Conservation (phyloP, 2,329 filamentous ascomycete genomes). For the Aspergillus glaucus region DNA sequence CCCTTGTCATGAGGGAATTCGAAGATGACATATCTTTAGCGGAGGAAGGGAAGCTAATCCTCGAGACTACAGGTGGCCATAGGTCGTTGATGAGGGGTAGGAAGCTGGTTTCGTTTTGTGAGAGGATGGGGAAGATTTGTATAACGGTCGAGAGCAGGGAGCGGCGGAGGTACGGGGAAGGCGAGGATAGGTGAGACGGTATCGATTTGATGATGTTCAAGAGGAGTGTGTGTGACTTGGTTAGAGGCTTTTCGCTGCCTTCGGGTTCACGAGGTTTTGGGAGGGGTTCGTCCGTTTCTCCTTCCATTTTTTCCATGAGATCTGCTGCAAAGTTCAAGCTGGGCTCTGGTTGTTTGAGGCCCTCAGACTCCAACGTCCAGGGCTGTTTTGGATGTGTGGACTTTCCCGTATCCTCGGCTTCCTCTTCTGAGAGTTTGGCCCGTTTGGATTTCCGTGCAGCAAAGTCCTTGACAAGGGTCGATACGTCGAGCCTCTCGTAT, state of each 20-base stretch:
- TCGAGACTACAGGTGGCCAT: conserved; percentile 67
- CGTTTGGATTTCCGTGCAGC: conserved; percentile 28
- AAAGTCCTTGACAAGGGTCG: conserved; percentile 29
- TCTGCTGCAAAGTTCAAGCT: conserved; percentile 28
- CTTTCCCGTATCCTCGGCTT: conserved; percentile 17
- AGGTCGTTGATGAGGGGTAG: conserved; percentile 83
- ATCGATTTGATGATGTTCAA: conserved; percentile 75
- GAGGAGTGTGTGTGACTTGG: conserved; percentile 74
- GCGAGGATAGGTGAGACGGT: conserved; percentile 83
- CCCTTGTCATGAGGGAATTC: conserved; percentile 15
- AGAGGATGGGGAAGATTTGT: conserved; percentile 65
- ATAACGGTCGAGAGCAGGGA: conserved; percentile 71
- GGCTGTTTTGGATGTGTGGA: conserved; percentile 27
- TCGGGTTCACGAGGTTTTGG: conserved; percentile 43
- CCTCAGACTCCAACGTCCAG: conserved; percentile 23
- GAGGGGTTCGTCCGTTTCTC: conserved; percentile 29
- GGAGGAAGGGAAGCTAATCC: conserved; percentile 39
- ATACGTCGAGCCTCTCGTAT: conserved; percentile 25
- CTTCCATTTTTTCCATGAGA: conserved; percentile 21
- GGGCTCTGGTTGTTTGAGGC: conserved; percentile 17
- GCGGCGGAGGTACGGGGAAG: conserved; percentile 69
- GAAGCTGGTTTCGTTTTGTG: conserved; percentile 72
- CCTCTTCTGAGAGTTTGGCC: conserved; percentile 14
- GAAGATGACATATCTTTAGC: conserved; percentile 50
- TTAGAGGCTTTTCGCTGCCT: conserved; percentile 55